Evolutionary conservation across 805 yeast genomes (phyloP).

Genomic region (Starmerella gropengiesseri): DNA sequence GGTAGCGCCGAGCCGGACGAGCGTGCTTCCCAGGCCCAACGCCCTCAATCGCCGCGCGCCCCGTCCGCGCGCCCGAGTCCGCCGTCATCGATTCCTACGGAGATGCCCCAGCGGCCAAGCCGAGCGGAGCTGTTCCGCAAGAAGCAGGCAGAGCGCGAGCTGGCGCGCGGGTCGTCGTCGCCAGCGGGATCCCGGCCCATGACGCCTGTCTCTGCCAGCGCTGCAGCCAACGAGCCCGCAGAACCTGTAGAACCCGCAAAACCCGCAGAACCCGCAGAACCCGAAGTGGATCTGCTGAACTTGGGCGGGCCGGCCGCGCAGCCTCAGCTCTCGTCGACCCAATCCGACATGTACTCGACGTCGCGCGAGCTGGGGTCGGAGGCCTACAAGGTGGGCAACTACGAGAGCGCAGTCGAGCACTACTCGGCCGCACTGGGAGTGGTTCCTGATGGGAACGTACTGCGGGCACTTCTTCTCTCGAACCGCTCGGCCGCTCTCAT

Average conservation of each 20-base stretch:
- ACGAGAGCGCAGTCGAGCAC: constrained; percentile 47
- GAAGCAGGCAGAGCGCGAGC: constrained; percentile 12
- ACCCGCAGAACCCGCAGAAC: constrained; percentile 2
- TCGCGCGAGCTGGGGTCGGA: constrained; percentile 41
- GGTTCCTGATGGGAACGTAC: constrained; percentile 54
- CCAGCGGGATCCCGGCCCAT: not conserved
- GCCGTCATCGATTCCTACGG: too few relatives aligned
- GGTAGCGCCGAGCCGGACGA: constrained; percentile 3
- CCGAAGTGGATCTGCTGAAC: constrained; percentile 19
- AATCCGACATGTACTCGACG: constrained; percentile 26
- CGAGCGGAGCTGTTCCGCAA: constrained; percentile 19
- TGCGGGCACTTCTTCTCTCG: constrained; percentile 57
- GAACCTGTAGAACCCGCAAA: not conserved
- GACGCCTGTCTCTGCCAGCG: not conserved
- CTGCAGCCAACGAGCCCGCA: not conserved
- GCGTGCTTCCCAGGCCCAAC: not conserved
- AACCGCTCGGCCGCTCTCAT: constrained; percentile 60
- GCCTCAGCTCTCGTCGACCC: constrained; percentile 23
- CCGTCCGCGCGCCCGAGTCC: not conserved
- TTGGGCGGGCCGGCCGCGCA: constrained; percentile 16
- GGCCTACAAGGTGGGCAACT: constrained; percentile 75
- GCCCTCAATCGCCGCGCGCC: not conserved
- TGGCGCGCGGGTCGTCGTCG: not conserved
- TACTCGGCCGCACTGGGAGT: constrained; percentile 48
- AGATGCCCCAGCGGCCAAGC: constrained; percentile 11